Conservation (phyloP, 2,329 filamentous ascomycete genomes). For the Amauroascus verrucosus region DNA sequence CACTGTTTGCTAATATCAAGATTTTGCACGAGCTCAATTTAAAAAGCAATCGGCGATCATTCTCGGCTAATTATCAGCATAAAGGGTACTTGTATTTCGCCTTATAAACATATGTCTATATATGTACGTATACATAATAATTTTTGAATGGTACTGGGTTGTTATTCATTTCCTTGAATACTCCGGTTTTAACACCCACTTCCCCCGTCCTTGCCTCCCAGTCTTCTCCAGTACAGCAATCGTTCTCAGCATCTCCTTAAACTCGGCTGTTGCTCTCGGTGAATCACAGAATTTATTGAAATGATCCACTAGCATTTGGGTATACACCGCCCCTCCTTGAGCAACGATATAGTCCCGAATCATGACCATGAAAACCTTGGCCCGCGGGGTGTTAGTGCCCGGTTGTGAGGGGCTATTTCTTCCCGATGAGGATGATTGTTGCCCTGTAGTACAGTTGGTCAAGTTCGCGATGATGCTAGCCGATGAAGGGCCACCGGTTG, state of each 20-base stretch:
- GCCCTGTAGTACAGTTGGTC: constrained; percentile 21
- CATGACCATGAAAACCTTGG: constrained; percentile 56
- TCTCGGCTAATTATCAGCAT: not conserved
- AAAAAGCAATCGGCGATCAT: not conserved
- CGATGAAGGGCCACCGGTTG: constrained; percentile 31
- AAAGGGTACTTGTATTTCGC: not conserved
- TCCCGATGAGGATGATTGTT: constrained; percentile 3
- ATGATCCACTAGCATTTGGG: constrained; percentile 78
- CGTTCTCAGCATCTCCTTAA: constrained; percentile 66
- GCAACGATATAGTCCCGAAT: constrained; percentile 69
- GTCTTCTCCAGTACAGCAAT: constrained; percentile 61
- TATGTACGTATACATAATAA: not conserved
- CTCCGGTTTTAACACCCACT: constrained; percentile 52
- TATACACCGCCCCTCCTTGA: constrained; percentile 68
- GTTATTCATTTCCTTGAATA: constrained; percentile 27
- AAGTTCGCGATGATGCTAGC: constrained; percentile 33
- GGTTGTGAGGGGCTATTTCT: not conserved
- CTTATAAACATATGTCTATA: not conserved
- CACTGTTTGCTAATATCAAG: not conserved
- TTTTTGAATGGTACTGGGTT: not conserved
- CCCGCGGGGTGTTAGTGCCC: constrained; percentile 28
- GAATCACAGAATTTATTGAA: constrained; percentile 73
- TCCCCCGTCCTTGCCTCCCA: constrained; percentile 40
- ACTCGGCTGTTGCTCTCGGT: constrained; percentile 59
- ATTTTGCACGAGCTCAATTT: not conserved